These are phyloP conservation scores for Turnera subulata DNA, from an alignment of 345 rosid genomes.

Conservation along the genomic window DNA sequence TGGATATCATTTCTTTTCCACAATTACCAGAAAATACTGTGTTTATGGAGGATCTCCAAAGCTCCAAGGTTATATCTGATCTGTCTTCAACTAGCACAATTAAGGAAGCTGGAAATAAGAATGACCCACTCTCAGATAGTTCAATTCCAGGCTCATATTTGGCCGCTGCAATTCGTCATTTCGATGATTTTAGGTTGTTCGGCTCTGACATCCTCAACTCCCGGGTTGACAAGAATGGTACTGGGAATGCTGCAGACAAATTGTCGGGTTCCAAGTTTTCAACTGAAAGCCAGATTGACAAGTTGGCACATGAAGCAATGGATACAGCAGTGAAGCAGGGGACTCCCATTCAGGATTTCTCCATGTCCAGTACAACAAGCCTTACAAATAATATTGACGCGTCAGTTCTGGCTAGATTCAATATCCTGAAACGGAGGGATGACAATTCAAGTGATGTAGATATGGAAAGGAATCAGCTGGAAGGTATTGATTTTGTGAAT, in stretches of 20 bases:
- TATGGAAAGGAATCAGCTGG: conserved; percentile 19
- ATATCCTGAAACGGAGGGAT: conserved; percentile 34
- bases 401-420: conserved; percentile 40
- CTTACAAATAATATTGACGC: conserved; percentile 30
- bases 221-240: conserved; percentile 18
- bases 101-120: not conserved
- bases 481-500: conserved; percentile 16
- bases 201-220: conserved; percentile 46
- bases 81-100: not conserved
- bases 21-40: not conserved
- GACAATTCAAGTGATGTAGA: conserved; percentile 20
- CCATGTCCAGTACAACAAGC: conserved; percentile 6
- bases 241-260: conserved; percentile 13
- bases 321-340: conserved; percentile 2
- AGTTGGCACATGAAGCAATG: conserved; percentile 23
- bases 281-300: conserved; percentile 19
- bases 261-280: conserved; percentile 12
- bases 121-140: conserved; percentile 6
- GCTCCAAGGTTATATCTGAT: conserved; percentile 7
- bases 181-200: conserved; percentile 50
- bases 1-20: too few species aligned
- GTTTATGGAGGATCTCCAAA: conserved; percentile 13
- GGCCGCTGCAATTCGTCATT: conserved; percentile 18
- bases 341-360: conserved; percentile 11
- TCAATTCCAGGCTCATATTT: conserved; percentile 22